Evolutionary conservation across 768 basidiomycete species (phyloP), one percentile per base, ranked within the genome.

Genomic region (Leccinum incarnatum): DNA sequence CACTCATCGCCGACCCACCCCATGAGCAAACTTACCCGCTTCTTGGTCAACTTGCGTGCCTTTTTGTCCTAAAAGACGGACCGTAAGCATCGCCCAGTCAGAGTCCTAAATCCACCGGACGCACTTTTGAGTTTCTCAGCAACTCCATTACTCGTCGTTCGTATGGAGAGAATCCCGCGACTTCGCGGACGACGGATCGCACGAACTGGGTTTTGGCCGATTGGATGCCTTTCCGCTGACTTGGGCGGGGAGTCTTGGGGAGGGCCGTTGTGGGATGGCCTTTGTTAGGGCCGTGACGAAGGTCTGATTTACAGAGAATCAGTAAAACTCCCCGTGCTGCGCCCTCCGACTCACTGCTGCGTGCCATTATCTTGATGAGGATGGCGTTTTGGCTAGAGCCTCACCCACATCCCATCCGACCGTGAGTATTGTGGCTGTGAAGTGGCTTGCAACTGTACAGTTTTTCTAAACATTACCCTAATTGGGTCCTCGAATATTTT

Each of bases 41-140:
- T 98, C 88, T 99, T 99, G 68, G 95, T 95, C 83, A 98, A 81
- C 82, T 98, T 98, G 76, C 94, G 85, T 60, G 96, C 96, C 80
- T 96, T 98, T 87, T 99, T 99, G 77, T 99, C 96, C 94, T 94
- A 70, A 48, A 57, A 51, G 10, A 17, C 53, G 19, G 32, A 47
- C 12, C 7, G 37, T 57, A 21, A 62, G 30, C 29, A 58, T 23
- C n/a, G 29, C 19, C 19, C 0, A 2, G 56, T n/a, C 12, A 4
- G 9, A 17, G 9, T 5, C 17, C 25, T 5, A 27, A 57, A 55
- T 53, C 50, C 29, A 36, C 17, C 17, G 12, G 49, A 29, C 88
- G 66, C 73, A 91, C 91, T 83, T 96, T 97, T 63, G 93, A 95
- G 85, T 97, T 98, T 78, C 95, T 87, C 81, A 97, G 77, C 84